phyloP scores from a whole-genome alignment of 2,329 filamentous ascomycete species.

The Hypoxylon sp. region DNA sequence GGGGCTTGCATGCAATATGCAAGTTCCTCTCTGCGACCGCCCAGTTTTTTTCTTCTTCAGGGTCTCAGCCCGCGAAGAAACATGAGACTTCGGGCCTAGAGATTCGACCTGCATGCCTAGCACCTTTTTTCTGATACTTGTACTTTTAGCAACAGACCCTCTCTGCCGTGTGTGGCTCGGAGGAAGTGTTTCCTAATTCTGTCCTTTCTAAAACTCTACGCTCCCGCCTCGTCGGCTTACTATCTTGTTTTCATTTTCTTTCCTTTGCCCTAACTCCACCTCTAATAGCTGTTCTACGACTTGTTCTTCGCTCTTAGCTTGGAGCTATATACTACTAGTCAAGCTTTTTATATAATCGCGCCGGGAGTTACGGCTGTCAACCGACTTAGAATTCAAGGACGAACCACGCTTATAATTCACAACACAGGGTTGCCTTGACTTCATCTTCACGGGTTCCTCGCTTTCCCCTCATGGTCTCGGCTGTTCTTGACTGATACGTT shows the following conservation, averaged over 20 bases:
- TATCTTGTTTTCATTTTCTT: constrained; percentile 22
- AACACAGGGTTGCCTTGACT: constrained; percentile 42
- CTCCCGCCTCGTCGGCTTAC: constrained; percentile 18
- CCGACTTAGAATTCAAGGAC: constrained; percentile 17
- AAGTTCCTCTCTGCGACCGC: constrained; percentile 12
- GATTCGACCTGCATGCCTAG: constrained; percentile 18
- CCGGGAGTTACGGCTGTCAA: constrained; percentile 15
- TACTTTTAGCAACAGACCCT: constrained; percentile 8
- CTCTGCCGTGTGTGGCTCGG: constrained; percentile 17
- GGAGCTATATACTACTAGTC: constrained; percentile 29
- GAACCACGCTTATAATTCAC: constrained; percentile 14
- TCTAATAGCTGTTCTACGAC: constrained; percentile 7
- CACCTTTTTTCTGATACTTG: constrained; percentile 11
- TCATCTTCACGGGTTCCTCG: constrained; percentile 22
- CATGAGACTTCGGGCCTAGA: constrained; percentile 20
- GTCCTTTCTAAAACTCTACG: constrained; percentile 15
- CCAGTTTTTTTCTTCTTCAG: constrained; percentile 17
- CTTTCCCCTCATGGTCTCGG: constrained; percentile 33
- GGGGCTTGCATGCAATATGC: constrained; percentile 23
- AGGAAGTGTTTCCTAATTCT: constrained; percentile 21
- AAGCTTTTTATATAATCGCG: constrained; percentile 18
- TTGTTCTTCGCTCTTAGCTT: constrained; percentile 16
- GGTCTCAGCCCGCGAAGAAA: constrained; percentile 17
- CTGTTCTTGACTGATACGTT: constrained; percentile 24
- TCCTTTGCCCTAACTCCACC: constrained; percentile 26